phyloP scores from a whole-genome alignment of 805 yeast species.

The Vanderwaltozyma yarrowii region DNA sequence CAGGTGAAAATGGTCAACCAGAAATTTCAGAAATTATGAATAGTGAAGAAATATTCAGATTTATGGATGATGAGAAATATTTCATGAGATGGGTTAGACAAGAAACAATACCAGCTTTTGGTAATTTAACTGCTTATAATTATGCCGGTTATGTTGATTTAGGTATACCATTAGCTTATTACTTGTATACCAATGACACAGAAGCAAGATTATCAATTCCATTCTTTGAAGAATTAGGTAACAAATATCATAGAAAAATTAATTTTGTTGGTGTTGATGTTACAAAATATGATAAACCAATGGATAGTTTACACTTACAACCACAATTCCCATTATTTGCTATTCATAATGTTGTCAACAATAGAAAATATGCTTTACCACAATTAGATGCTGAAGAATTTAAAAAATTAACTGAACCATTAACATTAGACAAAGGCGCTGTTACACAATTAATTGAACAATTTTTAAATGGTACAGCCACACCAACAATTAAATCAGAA shows the following conservation, averaged over 20 bases:
- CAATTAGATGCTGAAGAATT: slow-evolving; percentile 37
- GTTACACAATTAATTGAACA: slow-evolving; percentile 54
- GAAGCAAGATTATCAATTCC: slow-evolving; percentile 45
- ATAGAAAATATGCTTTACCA: slow-evolving; percentile 68
- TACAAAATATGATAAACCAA: slow-evolving; percentile 69
- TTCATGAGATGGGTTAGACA: slow-evolving; percentile 26
- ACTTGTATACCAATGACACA: slow-evolving; percentile 62
- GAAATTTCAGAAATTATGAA: slow-evolving; percentile 1
- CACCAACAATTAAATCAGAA: slow-evolving; percentile 75
- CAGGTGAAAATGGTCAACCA: neutral
- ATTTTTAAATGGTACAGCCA: slow-evolving; percentile 51
- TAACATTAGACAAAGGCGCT: slow-evolving; percentile 39
- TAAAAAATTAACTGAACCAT: slow-evolving; percentile 15
- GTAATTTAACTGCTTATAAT: slow-evolving; percentile 75
- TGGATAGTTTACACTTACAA: slow-evolving; percentile 72
- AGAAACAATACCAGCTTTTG: slow-evolving; percentile 75
- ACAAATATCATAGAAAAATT: slow-evolving; percentile 64
- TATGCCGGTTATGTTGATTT: slow-evolving; percentile 65
- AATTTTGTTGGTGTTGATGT: slow-evolving; percentile 90
- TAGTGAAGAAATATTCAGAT: slow-evolving; percentile 19
- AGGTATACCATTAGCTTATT: slow-evolving; percentile 74
- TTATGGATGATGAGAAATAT: slow-evolving; percentile 6
- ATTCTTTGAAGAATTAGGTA: slow-evolving; percentile 53
- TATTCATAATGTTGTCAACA: slow-evolving; percentile 59
- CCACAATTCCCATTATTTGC: slow-evolving; percentile 85